A percentile compares a stretch with the other conserved stretches of the same genome.
Conservation (phyloP, 805 yeast genomes). For the Wickerhamiella vanderwaltii region DNA sequence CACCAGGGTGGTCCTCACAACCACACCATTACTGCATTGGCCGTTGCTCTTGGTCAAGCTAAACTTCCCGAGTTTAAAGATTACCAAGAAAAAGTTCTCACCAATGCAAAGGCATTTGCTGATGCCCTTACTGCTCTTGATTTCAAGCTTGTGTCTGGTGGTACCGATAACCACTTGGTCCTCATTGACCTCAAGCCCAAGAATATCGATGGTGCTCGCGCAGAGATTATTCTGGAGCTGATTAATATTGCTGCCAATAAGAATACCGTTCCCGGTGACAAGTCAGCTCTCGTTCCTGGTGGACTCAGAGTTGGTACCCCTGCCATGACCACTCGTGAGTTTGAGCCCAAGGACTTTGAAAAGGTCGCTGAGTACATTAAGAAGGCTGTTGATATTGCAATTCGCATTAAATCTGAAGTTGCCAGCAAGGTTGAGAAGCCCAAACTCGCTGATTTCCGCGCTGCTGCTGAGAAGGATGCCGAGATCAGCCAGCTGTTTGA, state of each 20-base stretch:
- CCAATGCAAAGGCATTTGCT: constrained; percentile 80
- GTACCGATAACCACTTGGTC: constrained; percentile 91
- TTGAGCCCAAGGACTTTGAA: constrained; percentile 63
- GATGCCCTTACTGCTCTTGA: constrained; percentile 55
- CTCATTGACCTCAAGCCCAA: constrained; percentile 69
- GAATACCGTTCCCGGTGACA: constrained; percentile 94
- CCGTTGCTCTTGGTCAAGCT: constrained; percentile 94
- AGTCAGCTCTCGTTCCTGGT: constrained; percentile 89
- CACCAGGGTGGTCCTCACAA: constrained; percentile 99
- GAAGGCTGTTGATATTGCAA: constrained; percentile 60
- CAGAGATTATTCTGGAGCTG: constrained; percentile 78
- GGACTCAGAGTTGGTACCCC: constrained; percentile 97
- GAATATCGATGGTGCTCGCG: constrained; percentile 86
- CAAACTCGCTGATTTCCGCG: constrained; percentile 57
- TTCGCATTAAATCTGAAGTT: constrained; percentile 51
- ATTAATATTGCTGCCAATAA: constrained; percentile 91
- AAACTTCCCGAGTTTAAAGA: constrained; percentile 77
- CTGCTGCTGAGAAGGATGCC: constrained; percentile 43
- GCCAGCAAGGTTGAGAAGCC: constrained; percentile 44
- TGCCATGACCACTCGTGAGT: constrained; percentile 96
- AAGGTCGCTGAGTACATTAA: constrained; percentile 72
- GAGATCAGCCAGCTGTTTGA: constrained; percentile 49
- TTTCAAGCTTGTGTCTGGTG: constrained; percentile 76
- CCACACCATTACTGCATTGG: constrained; percentile 95
- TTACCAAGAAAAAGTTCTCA: constrained; percentile 78